phyloP scores from a whole-genome alignment of 495 filamentous ascomycete genomes.

The Cetradonia linearis region DNA sequence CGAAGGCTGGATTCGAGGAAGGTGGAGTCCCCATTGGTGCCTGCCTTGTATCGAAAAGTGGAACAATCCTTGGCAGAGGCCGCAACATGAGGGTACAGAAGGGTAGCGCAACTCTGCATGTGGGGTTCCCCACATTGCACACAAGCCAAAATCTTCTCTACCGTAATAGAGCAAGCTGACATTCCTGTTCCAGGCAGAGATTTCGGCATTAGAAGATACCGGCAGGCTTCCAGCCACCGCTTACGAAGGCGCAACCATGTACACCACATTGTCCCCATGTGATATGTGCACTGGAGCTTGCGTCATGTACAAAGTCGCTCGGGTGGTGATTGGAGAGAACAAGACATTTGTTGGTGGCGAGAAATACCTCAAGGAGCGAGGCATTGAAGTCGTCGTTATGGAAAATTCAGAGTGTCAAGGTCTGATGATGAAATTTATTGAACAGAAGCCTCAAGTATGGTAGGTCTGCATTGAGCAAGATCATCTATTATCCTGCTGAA shows the following conservation, averaged over 20 bases:
- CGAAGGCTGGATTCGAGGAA: conserved; percentile 54
- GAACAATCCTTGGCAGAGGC: conserved; percentile 65
- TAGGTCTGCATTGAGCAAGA: conserved; percentile 32
- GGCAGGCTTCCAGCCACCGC: conserved; percentile 62
- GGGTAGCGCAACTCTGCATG: conserved; percentile 64
- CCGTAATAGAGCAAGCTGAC: not conserved
- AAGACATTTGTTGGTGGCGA: conserved; percentile 70
- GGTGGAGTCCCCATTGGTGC: conserved; percentile 80
- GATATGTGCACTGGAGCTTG: conserved; percentile 85
- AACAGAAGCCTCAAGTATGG: conserved; percentile 68
- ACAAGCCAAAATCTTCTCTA: not conserved
- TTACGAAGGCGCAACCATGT: conserved; percentile 72
- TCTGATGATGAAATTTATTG: conserved; percentile 68
- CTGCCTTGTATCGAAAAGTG: conserved; percentile 57
- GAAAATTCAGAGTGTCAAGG: conserved; percentile 57
- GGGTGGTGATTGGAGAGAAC: conserved; percentile 81
- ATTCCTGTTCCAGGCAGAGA: conserved; percentile 59
- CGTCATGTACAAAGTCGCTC: conserved; percentile 66
- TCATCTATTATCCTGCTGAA: not conserved
- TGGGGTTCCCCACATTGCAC: conserved; percentile 32
- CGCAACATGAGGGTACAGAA: conserved; percentile 79
- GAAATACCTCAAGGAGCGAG: conserved; percentile 56
- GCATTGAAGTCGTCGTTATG: conserved; percentile 66
- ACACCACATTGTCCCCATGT: conserved; percentile 78
- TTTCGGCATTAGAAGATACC: conserved; percentile 66